Conservation (phyloP, 2,329 filamentous ascomycete genomes). For the Talaromyces sp. region DNA sequence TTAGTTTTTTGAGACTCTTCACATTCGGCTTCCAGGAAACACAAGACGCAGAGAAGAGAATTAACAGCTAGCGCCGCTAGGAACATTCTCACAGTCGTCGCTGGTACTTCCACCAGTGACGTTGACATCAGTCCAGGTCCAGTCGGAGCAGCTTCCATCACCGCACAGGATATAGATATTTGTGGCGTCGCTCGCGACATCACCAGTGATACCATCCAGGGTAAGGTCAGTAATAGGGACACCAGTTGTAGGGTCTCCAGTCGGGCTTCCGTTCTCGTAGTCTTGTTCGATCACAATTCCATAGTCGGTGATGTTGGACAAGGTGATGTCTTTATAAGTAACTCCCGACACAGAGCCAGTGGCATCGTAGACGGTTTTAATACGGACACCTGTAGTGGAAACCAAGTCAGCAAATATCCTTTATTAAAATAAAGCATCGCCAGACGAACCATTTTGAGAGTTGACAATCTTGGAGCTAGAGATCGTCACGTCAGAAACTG, state of each 20-base stretch:
- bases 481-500: constrained; percentile 48
- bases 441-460: constrained; percentile 24
- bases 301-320: constrained; percentile 48
- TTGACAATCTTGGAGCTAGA: constrained; percentile 46
- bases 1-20: neutral
- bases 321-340: constrained; percentile 49
- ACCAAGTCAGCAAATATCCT: neutral
- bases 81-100: constrained; percentile 37
- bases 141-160: constrained; percentile 44
- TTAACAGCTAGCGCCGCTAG: constrained; percentile 27
- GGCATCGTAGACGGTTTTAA: constrained; percentile 51
- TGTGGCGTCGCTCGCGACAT: constrained; percentile 24
- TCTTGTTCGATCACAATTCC: constrained; percentile 57
- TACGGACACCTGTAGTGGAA: constrained; percentile 42
- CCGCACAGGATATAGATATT: constrained; percentile 52
- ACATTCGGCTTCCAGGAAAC: neutral
- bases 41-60: neutral
- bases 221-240: constrained; percentile 30
- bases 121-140: constrained; percentile 46
- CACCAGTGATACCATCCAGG: constrained; percentile 33
- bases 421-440: neutral
- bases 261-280: constrained; percentile 46
- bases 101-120: constrained; percentile 49
- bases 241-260: constrained; percentile 31
- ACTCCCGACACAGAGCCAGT: constrained; percentile 50